These are phyloP conservation scores for Cystofilobasidium ferigula DNA, from an alignment of 768 basidiomycete genomes.

Conservation along the genomic window DNA sequence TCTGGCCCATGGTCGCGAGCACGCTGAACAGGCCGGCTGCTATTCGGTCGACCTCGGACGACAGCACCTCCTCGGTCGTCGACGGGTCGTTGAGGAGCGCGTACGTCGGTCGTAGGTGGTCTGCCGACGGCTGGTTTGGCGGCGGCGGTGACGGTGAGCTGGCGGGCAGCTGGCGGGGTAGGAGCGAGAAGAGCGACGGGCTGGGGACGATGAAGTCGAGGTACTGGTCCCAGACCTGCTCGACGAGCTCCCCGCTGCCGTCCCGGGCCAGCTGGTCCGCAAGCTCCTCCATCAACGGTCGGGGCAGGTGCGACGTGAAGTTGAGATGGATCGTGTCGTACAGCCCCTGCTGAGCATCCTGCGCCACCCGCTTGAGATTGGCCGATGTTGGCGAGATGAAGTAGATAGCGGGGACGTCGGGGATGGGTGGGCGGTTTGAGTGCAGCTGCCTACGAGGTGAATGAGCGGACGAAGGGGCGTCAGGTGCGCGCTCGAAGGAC, in stretches of 20 bases:
- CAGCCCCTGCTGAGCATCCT: conserved; percentile 71
- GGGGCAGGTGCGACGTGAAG: conserved; percentile 83
- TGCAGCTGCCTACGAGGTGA: conserved; percentile 66
- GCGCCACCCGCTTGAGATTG: conserved; percentile 77
- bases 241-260: conserved; percentile 67
- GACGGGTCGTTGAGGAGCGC: conserved; percentile 79
- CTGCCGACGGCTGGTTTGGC: background rate
- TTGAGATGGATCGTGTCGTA: conserved; percentile 92
- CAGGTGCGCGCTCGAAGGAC: background rate
- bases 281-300: conserved; percentile 82
- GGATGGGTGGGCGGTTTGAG: conserved; percentile 69
- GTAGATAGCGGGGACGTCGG: conserved; percentile 94
- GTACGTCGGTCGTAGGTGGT: conserved; percentile 50
- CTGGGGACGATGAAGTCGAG: conserved; percentile 92
- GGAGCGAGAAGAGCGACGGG: conserved; percentile 78
- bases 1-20: conserved; percentile 72
- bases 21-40: conserved; percentile 85
- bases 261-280: conserved; percentile 76
- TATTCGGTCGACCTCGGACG: conserved; percentile 83
- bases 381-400: conserved; percentile 80
- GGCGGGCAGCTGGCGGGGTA: conserved; percentile 42
- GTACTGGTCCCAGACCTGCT: conserved; percentile 90
- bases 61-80: conserved; percentile 80
- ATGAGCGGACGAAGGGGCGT: conserved; percentile 6
- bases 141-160: background rate